Conservation (phyloP, 306 rosid genomes). For the Cucurbita moschata region DNA sequence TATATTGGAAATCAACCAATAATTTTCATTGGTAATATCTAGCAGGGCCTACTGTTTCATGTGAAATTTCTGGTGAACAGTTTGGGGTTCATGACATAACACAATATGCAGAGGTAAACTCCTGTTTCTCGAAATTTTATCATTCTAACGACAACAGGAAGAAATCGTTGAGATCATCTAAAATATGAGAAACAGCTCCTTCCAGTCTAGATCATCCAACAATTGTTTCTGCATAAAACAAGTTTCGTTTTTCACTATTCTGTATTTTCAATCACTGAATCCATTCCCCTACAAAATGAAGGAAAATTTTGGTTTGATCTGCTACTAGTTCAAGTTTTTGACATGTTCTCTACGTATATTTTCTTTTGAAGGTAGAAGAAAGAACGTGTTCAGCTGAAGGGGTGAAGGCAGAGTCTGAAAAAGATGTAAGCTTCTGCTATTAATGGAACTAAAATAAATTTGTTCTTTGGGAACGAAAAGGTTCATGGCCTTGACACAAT, state of each 20-base stretch:
- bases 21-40: neutral
- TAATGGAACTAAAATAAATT: neutral
- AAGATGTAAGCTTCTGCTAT: constrained; percentile 18
- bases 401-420: constrained; percentile 13
- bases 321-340: neutral
- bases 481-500: neutral
- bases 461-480: neutral
- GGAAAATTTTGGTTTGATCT: neutral
- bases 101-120: constrained; percentile 47
- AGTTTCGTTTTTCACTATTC: neutral
- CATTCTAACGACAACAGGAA: neutral
- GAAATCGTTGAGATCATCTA: neutral
- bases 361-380: constrained; percentile 16
- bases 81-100: constrained; percentile 14
- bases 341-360: neutral
- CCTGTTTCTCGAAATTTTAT: neutral
- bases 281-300: neutral
- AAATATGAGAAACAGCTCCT: no score
- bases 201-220: neutral
- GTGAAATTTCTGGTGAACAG: constrained; percentile 5
- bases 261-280: neutral
- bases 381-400: constrained; percentile 14
- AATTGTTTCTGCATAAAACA: neutral
- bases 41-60: constrained; percentile 35
- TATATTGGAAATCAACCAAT: neutral